Percentiles rank a stretch among this genome's conserved stretches.
Conservation (phyloP, 2,329 filamentous ascomycete species). For the Penicillium decumbens region DNA sequence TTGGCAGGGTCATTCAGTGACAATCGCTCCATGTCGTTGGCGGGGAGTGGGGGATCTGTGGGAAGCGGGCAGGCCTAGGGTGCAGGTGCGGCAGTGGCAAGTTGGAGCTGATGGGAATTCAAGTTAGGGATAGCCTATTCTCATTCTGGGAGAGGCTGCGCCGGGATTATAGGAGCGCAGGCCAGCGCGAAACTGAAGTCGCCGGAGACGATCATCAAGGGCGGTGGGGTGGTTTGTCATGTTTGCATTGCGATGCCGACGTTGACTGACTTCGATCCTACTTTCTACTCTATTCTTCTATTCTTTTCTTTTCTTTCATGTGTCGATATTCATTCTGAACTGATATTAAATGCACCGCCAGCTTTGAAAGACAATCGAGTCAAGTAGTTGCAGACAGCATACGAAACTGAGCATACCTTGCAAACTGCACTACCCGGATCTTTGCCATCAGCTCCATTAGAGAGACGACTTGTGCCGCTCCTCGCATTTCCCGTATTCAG, state of each 20-base stretch:
- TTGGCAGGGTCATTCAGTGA: slow-evolving; percentile 34
- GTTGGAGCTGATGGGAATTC: not conserved
- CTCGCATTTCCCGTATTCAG: not conserved
- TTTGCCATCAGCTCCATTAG: not conserved
- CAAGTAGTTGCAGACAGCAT: not conserved
- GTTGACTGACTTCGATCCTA: not conserved
- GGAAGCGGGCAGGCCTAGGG: slow-evolving; percentile 5
- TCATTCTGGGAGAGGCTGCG: slow-evolving; percentile 16
- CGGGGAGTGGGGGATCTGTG: slow-evolving; percentile 7
- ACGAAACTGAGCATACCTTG: not conserved
- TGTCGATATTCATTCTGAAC: not conserved
- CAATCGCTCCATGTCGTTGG: slow-evolving; percentile 34
- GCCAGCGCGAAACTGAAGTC: slow-evolving; percentile 1
- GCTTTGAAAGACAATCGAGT: not conserved
- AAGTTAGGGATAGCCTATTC: slow-evolving; percentile 4
- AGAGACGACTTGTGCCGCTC: not conserved
- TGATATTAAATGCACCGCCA: not conserved
- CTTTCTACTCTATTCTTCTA: not conserved
- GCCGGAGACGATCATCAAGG: slow-evolving; percentile 13
- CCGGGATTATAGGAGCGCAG: slow-evolving; percentile 1
- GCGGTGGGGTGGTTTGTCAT: slow-evolving; percentile 23
- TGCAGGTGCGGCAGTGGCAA: not conserved
- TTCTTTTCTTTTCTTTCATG: not conserved
- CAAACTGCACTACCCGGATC: not conserved
- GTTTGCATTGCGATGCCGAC: slow-evolving; percentile 15